Evolutionary conservation across 1,284 basidiomycete genomes (phyloP).

Genomic region (Ceratobasidium sp.): DNA sequence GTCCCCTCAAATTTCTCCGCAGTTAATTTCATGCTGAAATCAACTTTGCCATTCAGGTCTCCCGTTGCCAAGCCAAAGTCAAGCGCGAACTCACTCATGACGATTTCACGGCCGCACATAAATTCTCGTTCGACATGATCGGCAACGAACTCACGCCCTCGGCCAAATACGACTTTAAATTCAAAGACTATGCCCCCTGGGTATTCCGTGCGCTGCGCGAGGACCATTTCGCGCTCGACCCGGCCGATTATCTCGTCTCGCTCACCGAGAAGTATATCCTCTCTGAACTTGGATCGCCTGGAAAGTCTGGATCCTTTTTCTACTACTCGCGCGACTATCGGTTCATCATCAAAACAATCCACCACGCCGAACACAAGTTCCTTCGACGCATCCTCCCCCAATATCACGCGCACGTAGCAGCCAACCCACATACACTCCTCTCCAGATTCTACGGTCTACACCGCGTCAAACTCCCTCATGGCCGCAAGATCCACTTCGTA

Average conservation of each 20-base stretch:
- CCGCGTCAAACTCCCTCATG: conserved; percentile 94
- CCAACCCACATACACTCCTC: conserved; percentile 94
- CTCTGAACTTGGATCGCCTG: conserved; percentile 97
- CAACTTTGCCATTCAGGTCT: conserved; percentile 71
- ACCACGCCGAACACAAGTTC: conserved; percentile 95
- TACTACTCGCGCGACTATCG: conserved; percentile 99
- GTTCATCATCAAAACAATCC: conserved; percentile 99
- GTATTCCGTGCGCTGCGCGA: conserved; percentile 96
- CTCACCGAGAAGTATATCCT: conserved; percentile 98
- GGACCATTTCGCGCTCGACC: conserved; percentile 94
- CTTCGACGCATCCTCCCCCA: conserved; percentile 85
- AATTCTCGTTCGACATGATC: conserved; percentile 98
- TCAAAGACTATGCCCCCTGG: conserved; percentile 99
- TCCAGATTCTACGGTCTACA: conserved; percentile 97
- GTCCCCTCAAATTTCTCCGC: conserved; percentile 56
- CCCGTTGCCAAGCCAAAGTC: conserved; percentile 95
- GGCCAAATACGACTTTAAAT: conserved; percentile 97
- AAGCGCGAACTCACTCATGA: conserved; percentile 86
- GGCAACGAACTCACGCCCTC: conserved; percentile 98
- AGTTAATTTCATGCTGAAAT: conserved; percentile 15
- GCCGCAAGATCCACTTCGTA: conserved; percentile 97
- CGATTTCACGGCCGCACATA: conserved; percentile 92
- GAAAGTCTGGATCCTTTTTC: conserved; percentile 98
- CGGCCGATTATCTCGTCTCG: conserved; percentile 96
- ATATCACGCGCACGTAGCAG: conserved; percentile 90